Base-by-base conservation (phyloP, 495 filamentous ascomycete genomes). In the Annulohypoxylon maeteangense region DNA sequence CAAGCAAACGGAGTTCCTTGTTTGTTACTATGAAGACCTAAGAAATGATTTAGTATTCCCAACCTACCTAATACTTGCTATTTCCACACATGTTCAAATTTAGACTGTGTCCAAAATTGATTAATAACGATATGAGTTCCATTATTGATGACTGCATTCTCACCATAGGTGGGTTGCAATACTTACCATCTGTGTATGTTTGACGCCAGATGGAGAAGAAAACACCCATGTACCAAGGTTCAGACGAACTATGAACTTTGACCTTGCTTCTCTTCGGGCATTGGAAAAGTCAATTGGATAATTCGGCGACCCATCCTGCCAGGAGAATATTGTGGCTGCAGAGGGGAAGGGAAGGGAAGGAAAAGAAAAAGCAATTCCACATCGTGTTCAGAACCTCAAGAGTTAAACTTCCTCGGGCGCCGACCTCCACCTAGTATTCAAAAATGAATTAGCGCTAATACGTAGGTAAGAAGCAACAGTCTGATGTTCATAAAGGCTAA, bases 301-400 rank as follows among this genome's bases (percentile, higher is more conserved):
- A 3, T 58, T 58, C 12, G 68, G 51, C 51, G 42, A 61, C 47
- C 54, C 40, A 14, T 51, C 16, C 16, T 44, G 38, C 20, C 14
- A 44, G 47, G 58, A 31, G 22, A 36, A 60, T 27, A 48, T 20
- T 29, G 54, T 65, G 53, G 60, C 59, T 61, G 64, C 64, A 65
- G 34, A 40, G 10, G 22, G 8, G 5, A 25, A 20, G 27, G 36
- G 50, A 51, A 38, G 36, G 42, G 45, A 45, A 48, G 27, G 65
- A 58, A 71, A 58, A 51, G 36, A 27, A 72, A 65, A 72, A 58
- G 45, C 36, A 71, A 72, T 31, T 31, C 23, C 10, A 32, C n/a
- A 36, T 29, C 36, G 7, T 42, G n/a, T 50, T 47, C 20, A 51
- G 42, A 23, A 27, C 53, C 14, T n/a, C n/a, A n/a, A 47, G 44